These are phyloP conservation scores for Stachybotrys echinatus DNA, from an alignment of 2,329 filamentous ascomycete genomes.

Conservation along the genomic window DNA sequence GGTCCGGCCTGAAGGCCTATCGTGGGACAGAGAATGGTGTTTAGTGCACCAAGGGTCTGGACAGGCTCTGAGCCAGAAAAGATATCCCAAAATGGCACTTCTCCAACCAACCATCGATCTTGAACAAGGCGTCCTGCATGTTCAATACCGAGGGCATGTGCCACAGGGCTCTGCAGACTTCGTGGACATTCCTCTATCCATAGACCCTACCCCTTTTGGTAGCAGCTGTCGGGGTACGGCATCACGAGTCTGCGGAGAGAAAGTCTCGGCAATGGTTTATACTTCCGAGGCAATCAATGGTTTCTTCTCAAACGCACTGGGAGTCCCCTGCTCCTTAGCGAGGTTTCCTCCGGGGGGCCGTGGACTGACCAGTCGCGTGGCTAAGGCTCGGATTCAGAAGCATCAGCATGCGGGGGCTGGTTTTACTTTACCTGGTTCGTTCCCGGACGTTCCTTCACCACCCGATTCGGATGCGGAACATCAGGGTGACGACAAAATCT, in stretches of 20 bases:
- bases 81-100: conserved; percentile 81
- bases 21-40: conserved; percentile 97
- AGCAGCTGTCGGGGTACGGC: conserved; percentile 18
- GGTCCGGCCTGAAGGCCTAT: conserved; percentile 73
- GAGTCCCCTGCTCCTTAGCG: conserved; percentile 75
- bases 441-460: conserved; percentile 40
- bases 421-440: conserved; percentile 28
- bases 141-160: conserved; percentile 39
- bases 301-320: conserved; percentile 75
- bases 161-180: conserved; percentile 21
- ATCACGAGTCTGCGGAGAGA: conserved; percentile 79
- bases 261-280: conserved; percentile 67
- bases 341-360: conserved; percentile 69
- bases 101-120: conserved; percentile 73
- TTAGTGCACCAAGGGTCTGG: conserved; percentile 82
- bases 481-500: conserved; percentile 47
- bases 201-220: conserved; percentile 55
- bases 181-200: conserved; percentile 58
- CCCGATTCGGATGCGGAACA: conserved; percentile 52
- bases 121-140: conserved; percentile 54
- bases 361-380: conserved; percentile 57
- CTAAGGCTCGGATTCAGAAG: conserved; percentile 65
- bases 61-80: conserved; percentile 81
- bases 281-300: conserved; percentile 56
- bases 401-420: conserved; percentile 43